phyloP scores from a whole-genome alignment of 345 rosid genomes.

The Citrus hindsii region DNA sequence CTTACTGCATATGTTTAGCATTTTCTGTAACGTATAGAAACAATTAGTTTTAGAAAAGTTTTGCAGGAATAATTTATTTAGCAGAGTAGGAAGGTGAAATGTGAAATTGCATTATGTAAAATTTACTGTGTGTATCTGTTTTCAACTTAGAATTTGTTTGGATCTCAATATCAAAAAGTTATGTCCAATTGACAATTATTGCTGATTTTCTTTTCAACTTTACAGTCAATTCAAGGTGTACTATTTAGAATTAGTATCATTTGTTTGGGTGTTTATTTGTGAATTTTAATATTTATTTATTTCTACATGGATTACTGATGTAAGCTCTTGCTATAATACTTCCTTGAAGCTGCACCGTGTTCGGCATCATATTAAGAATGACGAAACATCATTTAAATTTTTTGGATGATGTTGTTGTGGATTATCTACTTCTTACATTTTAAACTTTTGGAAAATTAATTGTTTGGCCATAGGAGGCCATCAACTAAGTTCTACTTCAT shows the following conservation, averaged over 20 bases:
- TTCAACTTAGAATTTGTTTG: slow-evolving; percentile 18
- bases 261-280: background rate
- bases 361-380: background rate
- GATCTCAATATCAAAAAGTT: slow-evolving; percentile 16
- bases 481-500: slow-evolving; percentile 1
- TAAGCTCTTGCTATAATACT: background rate
- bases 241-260: background rate
- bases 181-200: slow-evolving; percentile 11
- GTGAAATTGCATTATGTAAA: slow-evolving; percentile 19
- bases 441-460: background rate
- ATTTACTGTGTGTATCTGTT: slow-evolving; percentile 24
- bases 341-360: background rate
- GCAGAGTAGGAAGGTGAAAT: slow-evolving; percentile 27
- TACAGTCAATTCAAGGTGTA: background rate
- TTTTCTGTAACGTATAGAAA: slow-evolving; percentile 32
- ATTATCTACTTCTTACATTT: background rate
- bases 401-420: background rate
- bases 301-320: background rate
- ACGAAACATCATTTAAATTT: background rate
- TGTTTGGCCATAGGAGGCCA: background rate
- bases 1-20: slow-evolving; percentile 13
- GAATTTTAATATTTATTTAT: background rate
- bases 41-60: slow-evolving; percentile 26
- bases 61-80: slow-evolving; percentile 36
- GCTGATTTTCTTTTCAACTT: slow-evolving; percentile 8